Evolutionary conservation across 176 grass and related monocot genomes (phyloP), one percentile per base, ranked within the genome.

Genomic region (Ensete glaucum): DNA sequence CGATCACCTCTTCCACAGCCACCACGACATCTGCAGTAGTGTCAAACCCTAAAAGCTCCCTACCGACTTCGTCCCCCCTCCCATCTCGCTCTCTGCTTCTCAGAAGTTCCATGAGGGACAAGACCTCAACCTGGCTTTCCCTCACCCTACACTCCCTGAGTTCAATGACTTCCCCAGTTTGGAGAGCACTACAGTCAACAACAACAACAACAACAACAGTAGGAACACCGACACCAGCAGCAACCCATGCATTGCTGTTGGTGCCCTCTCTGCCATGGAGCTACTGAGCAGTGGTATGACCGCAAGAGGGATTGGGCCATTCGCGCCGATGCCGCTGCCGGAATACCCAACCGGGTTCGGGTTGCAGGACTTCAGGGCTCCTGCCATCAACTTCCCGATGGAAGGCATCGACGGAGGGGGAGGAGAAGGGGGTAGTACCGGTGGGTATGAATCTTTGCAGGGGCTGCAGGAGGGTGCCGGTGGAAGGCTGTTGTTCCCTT

Each of bases 181-280:
- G 67, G 92, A 96, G 81, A 90, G 85, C 82, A 90, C 85, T 74
- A 85, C 25, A 70, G 48, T 87, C 72, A 69, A 76, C 77, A 82
- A 77, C 62, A 23, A 23, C 77, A 82, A 77, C 62, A 23, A 23
- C 22, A 73, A 54, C 7, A 81, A 70, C 2, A 65, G 74, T 76
- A 53, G 24, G 21, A 65, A 73, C 81, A 9, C 29, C 10, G 26
- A 19, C 27, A 82, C 80, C 59, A 76, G 84, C 62, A 73, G 52
- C 2, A 22, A 70, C 52, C 72, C 75, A 1, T 64, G 85, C 71
- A 50, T 64, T 50, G 62, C 72, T 19, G 81, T 84, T 52, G 79
- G 88, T 26, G 71, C 88, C 24, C 83, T 92, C 69, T 96, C 92
- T 62, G 92, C 92, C 51, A 96, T 96, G 89, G 92, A 96, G 82